A percentile compares a stretch with the other conserved stretches of the same genome.
These are phyloP conservation scores for Wickerhamomyces mucosus DNA, from an alignment of 805 yeast species.

Conservation along the genomic window DNA sequence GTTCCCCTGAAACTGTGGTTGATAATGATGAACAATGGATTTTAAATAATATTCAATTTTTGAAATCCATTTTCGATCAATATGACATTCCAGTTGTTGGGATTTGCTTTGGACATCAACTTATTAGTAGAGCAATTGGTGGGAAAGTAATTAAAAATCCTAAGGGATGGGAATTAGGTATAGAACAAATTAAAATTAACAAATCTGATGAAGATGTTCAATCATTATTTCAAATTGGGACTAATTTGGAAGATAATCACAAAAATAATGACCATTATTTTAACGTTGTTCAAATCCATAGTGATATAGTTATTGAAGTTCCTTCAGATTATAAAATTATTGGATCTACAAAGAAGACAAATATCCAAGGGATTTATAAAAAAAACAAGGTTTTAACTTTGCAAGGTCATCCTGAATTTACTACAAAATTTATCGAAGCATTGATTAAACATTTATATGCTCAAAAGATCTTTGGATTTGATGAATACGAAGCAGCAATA, in stretches of 20 bases:
- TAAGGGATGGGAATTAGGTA: constrained; percentile 69
- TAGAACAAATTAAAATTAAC: constrained; percentile 39
- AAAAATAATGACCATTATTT: constrained; percentile 17
- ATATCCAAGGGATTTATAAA: constrained; percentile 58
- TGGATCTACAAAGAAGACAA: constrained; percentile 48
- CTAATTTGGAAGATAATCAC: too few relatives aligned
- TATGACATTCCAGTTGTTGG: constrained; percentile 43
- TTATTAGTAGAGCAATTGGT: constrained; percentile 59
- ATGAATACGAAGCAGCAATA: too few relatives aligned
- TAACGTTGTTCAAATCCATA: constrained; percentile 46
- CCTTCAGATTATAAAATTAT: constrained; percentile 31
- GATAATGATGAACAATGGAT: constrained; percentile 32
- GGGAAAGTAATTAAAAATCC: constrained; percentile 46
- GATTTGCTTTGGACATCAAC: constrained; percentile 84
- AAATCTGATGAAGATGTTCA: constrained; percentile 25
- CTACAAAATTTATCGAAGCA: constrained; percentile 66
- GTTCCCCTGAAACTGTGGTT: constrained; percentile 41
- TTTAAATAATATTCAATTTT: constrained; percentile 26
- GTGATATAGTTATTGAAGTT: constrained; percentile 40
- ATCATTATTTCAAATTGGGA: constrained; percentile 10
- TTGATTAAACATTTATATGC: too few relatives aligned
- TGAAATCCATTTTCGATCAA: constrained; percentile 10
- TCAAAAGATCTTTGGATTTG: too few relatives aligned
- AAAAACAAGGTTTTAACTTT: constrained; percentile 47
- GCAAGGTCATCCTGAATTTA: constrained; percentile 90